Conservation (phyloP, 805 yeast genomes). For the Spathaspora arborariae region DNA sequence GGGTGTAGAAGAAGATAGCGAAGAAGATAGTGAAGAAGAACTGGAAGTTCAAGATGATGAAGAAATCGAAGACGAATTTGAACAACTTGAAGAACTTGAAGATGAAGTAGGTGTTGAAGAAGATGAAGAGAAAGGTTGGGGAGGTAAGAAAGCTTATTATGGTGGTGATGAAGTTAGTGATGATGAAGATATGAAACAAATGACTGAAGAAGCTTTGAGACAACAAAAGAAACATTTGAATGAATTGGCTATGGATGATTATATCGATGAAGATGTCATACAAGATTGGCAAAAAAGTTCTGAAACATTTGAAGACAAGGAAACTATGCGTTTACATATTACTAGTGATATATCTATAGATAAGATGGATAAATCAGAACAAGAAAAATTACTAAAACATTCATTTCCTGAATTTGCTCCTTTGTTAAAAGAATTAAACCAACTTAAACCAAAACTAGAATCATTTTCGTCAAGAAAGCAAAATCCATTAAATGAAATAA, state of each 20-base stretch:
- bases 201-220: slow-evolving; percentile 84
- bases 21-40: slow-evolving; percentile 46
- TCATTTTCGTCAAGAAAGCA: slow-evolving; percentile 10
- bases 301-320: slow-evolving; percentile 40
- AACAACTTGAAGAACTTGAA: slow-evolving; percentile 35
- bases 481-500: slow-evolving; percentile 42
- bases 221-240: slow-evolving; percentile 72
- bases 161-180: slow-evolving; percentile 69
- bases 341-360: slow-evolving; percentile 31
- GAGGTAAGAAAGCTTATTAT: slow-evolving; percentile 47
- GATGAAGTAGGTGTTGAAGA: slow-evolving; percentile 27
- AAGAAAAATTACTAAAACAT: slow-evolving; percentile 49
- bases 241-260: slow-evolving; percentile 64
- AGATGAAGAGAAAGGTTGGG: slow-evolving; percentile 37
- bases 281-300: slow-evolving; percentile 72
- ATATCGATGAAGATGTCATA: slow-evolving; percentile 65
- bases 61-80: too few relatives aligned
- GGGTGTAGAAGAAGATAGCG: slow-evolving; percentile 28
- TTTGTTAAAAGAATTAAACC: slow-evolving; percentile 55
- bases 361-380: slow-evolving; percentile 49
- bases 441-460: slow-evolving; percentile 15
- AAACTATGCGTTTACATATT: slow-evolving; percentile 19
- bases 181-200: slow-evolving; percentile 70
- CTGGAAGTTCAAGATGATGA: slow-evolving; percentile 46
- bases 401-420: slow-evolving; percentile 85